Evolutionary conservation across 345 rosid genomes (phyloP).

Genomic region (Eucalyptus rudis): DNA sequence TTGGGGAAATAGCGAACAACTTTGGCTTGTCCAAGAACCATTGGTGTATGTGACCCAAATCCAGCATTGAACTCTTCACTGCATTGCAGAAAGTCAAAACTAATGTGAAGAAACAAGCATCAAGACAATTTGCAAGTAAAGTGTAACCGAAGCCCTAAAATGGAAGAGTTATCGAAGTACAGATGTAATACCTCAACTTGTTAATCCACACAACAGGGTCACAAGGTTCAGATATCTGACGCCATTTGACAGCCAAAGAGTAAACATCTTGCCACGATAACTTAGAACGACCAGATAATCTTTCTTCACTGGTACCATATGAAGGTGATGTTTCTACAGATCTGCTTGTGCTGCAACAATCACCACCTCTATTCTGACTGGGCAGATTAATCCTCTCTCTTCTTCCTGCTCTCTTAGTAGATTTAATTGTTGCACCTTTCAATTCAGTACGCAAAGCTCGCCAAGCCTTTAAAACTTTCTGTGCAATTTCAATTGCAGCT

Average conservation of each 20-base stretch:
- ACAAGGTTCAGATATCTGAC: constrained; percentile 99
- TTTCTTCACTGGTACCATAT: constrained; percentile 51
- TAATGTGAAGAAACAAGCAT: neutral
- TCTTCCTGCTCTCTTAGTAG: constrained; percentile 62
- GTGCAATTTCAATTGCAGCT: constrained; percentile 86
- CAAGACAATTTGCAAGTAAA: neutral
- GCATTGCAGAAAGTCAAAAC: neutral
- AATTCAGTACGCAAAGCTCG: constrained; percentile 66
- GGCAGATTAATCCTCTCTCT: constrained; percentile 51
- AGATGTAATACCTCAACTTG: constrained; percentile 52
- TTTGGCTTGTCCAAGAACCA: constrained; percentile 89
- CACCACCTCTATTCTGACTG: constrained; percentile 95
- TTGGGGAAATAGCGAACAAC: constrained; percentile 76
- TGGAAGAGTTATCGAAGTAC: neutral
- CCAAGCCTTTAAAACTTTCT: constrained; percentile 87
- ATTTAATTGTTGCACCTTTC: constrained; percentile 47
- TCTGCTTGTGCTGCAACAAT: constrained; percentile 89
- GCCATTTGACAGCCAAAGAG: constrained; percentile 83
- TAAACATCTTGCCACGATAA: constrained; percentile 88
- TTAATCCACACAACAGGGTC: constrained; percentile 98
- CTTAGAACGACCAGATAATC: constrained; percentile 36
- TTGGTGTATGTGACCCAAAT: constrained; percentile 94
- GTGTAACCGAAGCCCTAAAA: neutral
- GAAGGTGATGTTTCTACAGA: constrained; percentile 51
- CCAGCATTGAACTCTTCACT: constrained; percentile 95